phyloP scores from a whole-genome alignment of 495 filamentous ascomycete genomes.

The Bacidia rubella region DNA sequence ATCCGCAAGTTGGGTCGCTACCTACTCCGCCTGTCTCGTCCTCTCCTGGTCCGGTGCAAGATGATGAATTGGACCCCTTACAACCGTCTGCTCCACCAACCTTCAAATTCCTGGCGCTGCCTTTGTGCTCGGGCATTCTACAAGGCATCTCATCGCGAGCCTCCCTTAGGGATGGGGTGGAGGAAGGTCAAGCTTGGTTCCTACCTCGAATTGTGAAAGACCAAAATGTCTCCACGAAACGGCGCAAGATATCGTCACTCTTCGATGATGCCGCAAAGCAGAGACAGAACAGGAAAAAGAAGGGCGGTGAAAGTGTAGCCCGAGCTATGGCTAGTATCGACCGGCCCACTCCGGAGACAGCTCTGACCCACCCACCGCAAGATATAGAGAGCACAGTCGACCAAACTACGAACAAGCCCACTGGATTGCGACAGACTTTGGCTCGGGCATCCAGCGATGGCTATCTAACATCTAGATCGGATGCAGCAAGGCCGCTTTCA shows the following conservation, averaged over 20 bases:
- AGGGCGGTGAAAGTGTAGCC: conserved; percentile 42
- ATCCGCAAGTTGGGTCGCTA: background rate
- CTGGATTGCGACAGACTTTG: background rate
- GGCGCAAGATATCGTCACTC: conserved; percentile 39
- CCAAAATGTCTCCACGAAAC: conserved; percentile 22
- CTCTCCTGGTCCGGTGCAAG: conserved; percentile 21
- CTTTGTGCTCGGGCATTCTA: conserved; percentile 27
- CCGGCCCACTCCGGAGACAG: background rate
- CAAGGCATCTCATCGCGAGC: background rate
- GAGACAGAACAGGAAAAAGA: conserved; percentile 37
- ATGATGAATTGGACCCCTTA: background rate
- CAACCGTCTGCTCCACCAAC: background rate
- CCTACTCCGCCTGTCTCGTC: conserved; percentile 38
- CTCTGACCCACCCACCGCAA: background rate
- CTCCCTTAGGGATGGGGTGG: background rate
- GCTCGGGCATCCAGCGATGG: background rate
- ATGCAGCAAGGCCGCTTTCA: background rate
- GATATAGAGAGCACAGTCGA: background rate
- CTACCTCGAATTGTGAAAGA: background rate
- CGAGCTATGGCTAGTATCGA: conserved; percentile 35
- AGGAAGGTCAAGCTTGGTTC: conserved; percentile 5
- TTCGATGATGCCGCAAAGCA: conserved; percentile 49
- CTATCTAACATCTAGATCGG: background rate
- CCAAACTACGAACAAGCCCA: background rate
- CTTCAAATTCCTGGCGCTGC: conserved; percentile 23